Conservation (phyloP, 2,329 filamentous ascomycete species). For the Gnomoniopsis smithogilvyi region DNA sequence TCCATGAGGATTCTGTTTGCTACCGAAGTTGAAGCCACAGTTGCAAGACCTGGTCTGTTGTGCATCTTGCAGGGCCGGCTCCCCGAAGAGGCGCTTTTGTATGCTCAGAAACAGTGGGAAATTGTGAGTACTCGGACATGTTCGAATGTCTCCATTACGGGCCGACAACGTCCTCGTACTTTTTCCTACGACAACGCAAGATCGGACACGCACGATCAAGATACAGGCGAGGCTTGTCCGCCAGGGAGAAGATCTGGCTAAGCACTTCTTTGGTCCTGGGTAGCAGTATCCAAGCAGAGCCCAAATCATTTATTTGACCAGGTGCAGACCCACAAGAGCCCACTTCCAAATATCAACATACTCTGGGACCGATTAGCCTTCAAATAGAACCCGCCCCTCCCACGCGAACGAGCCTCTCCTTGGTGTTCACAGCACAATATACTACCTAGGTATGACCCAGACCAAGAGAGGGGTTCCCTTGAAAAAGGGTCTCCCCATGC, state of each 20-base stretch:
- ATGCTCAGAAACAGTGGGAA: neutral
- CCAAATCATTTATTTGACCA: neutral
- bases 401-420: no score
- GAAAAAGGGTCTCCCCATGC: no score
- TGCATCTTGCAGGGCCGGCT: slow-evolving; percentile 7
- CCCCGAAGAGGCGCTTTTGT: neutral
- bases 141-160: neutral
- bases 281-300: neutral
- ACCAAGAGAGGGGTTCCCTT: no score
- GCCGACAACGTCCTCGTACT: neutral
- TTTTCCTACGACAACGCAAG: no score
- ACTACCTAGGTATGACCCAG: no score
- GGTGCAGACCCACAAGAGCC: neutral
- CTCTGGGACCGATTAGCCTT: neutral
- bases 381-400: neutral
- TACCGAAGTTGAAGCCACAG: slow-evolving; percentile 1
- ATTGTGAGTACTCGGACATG: neutral
- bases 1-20: neutral
- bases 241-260: no score
- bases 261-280: no score
- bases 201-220: no score
- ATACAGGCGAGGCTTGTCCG: no score
- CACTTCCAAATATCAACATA: neutral
- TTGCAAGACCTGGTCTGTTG: neutral
- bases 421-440: no score